Evolutionary conservation across 208 protist genomes (phyloP), one percentile per base, ranked within the genome.

Genomic region (Trypanosoma cruzi): DNA sequence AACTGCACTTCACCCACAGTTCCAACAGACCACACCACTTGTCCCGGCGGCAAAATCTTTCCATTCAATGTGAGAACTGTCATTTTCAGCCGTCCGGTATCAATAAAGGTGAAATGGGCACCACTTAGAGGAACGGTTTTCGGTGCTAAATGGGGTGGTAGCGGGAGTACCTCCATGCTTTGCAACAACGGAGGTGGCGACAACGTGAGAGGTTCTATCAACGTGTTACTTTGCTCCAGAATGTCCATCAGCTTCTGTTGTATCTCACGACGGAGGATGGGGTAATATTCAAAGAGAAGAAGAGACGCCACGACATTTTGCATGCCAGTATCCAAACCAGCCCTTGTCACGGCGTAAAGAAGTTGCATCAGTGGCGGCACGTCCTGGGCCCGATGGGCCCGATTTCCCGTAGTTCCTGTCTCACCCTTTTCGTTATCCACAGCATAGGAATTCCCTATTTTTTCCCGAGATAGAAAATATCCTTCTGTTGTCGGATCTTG

Each of bases 71-170:
- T 88, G 44, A 96, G 72, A 4, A 93, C 69, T 22, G 92, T 96
- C 68, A 94, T 80, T 65, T 92, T 93, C 26, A 95, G 77, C 28
- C 86, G 77, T 52, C 84, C 79, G 4, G 79, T 92, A 76, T 96
- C 89, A 69, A 96, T 96, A 68, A 93, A 96, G 53, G 92, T 96
- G 71, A 96, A 96, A 53, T 93, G 61, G 14, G 92, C 79, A 6
- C 92, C 92, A 42, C 89, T 81, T 22, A 96, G 72, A 0, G 89
- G 73, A 31, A 95, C 79, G 42, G 87, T 95, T 70, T 91, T 88
- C 22, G 92, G 92, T 8, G 84, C 80, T 14, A 96, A 72, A 62
- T 94, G 85, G 11, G 86, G 58, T 29, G 92, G 88, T 11, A 96
- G 80, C 31, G 89, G 66, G 13, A 94, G 69, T 20, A 84, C 84